Base-by-base conservation (phyloP, 495 filamentous ascomycete genomes). In the Lentithecium fluviatile region DNA sequence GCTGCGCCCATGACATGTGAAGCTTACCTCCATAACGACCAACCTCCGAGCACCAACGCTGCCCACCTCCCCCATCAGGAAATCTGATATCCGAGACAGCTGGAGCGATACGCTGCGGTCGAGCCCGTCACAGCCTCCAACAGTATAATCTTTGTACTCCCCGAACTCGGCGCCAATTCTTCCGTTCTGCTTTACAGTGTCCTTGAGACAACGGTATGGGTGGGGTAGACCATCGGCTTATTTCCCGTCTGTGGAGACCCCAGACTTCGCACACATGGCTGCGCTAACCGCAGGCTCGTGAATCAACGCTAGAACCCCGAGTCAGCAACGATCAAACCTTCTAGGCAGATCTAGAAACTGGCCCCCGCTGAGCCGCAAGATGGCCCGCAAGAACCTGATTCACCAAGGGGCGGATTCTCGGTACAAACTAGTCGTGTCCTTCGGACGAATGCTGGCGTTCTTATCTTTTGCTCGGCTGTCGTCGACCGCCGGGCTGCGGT, bases 301-400 rank as follows among this genome's bases (percentile, higher is more conserved):
- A n/a, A 43, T n/a, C 40, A 20, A 43, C 29, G 40, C 40, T 43
- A 43, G 40, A 43, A 43, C 6, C 29, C 40, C 40, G 40, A 43
- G 40, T 43, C 40, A 43, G 40, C 19, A 15, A 7, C 40, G 13
- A n/a, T 43, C 19, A 20, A 15, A 3, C 15, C 40, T 20, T 20
- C 40, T 43, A n/a, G 5, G 40, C 13, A 20, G 40, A 43, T 43
- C 40, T 43, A 43, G 40, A 43, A 43, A n/a, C n/a, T n/a, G n/a
- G n/a, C n/a, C n/a, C n/a, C n/a, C n/a, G n/a, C n/a, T n/a, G 40
- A 6, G 13, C 19, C 6, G 15, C 19, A 43, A 43, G 5, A n/a
- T 43, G 29, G 29, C 29, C n/a, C 29, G 40, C 40, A 43, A 43
- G 40, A 43, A 43, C 40, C 4, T 15, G 40, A 43, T 43, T 15